phyloP scores from a whole-genome alignment of 345 rosid genomes.

The Mallotus nudiflorus region DNA sequence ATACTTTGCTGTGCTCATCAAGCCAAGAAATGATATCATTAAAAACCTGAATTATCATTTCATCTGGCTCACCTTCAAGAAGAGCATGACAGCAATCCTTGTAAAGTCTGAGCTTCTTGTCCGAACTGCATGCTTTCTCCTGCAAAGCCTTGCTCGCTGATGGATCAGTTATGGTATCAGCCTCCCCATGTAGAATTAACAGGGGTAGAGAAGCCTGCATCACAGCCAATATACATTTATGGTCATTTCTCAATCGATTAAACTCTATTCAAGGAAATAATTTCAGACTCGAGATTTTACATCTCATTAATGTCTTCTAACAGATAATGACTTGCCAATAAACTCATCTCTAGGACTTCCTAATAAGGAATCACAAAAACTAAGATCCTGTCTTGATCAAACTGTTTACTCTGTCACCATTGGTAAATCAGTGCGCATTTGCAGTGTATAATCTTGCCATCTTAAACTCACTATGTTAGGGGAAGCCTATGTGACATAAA shows the following conservation, averaged over 20 bases:
- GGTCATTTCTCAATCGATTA: background rate
- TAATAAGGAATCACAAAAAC: background rate
- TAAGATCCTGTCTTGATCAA: background rate
- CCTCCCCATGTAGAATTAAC: conserved; percentile 83
- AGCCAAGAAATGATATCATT: conserved; percentile 80
- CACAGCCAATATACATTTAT: background rate
- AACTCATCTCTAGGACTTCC: background rate
- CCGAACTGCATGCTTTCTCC: conserved; percentile 70
- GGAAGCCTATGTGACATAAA: background rate
- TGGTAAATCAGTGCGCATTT: no score
- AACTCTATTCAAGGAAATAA: background rate
- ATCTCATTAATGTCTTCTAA: background rate
- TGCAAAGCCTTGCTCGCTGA: conserved; percentile 81
- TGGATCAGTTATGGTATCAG: conserved; percentile 81
- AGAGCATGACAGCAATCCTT: conserved; percentile 71
- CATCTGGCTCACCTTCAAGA: conserved; percentile 93
- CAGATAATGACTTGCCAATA: background rate
- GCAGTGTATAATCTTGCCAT: no score
- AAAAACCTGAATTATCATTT: conserved; percentile 59
- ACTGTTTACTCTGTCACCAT: no score
- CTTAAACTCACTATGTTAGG: no score
- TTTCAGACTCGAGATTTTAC: no score
- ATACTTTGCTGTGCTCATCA: conserved; percentile 47
- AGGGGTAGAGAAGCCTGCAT: conserved; percentile 77
- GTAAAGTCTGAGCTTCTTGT: conserved; percentile 71